A percentile compares a stretch with the other conserved stretches of the same genome.
Evolutionary conservation across 495 filamentous ascomycete genomes (phyloP).

Genomic region (Barbatosphaeria neglecta): DNA sequence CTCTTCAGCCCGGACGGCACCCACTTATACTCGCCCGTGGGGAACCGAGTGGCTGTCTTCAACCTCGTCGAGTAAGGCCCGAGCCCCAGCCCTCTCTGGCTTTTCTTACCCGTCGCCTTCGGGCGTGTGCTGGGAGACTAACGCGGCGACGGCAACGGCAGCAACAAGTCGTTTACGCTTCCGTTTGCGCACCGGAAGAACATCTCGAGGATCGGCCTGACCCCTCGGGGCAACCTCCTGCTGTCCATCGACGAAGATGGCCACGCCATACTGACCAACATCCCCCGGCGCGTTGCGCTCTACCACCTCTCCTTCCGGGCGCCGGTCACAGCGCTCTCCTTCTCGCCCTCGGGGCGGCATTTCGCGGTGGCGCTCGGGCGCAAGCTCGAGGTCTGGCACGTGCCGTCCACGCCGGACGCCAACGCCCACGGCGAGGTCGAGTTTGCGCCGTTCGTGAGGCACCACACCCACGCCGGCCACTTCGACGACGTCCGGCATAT

Average conservation of each 20-base stretch:
- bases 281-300: conserved; percentile 70
- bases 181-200: conserved; percentile 91
- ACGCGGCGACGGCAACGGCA: conserved; percentile 27
- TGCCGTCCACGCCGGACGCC: conserved; percentile 72
- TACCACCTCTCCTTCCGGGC: conserved; percentile 90
- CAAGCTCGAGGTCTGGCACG: conserved; percentile 88
- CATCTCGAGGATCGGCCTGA: conserved; percentile 75
- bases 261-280: conserved; percentile 79
- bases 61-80: conserved; percentile 91
- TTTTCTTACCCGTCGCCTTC: conserved; percentile 8
- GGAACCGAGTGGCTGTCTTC: conserved; percentile 91
- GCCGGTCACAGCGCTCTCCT: conserved; percentile 71
- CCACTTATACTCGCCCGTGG: conserved; percentile 91
- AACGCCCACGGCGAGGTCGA: conserved; percentile 73
- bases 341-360: conserved; percentile 81
- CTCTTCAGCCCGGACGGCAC: conserved; percentile 95
- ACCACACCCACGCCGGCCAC: conserved; percentile 76
- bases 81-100: conserved; percentile 1
- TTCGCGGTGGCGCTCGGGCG: conserved; percentile 80
- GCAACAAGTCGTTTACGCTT: conserved; percentile 92
- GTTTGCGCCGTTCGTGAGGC: conserved; percentile 86
- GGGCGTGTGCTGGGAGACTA: not conserved
- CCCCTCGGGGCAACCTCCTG: conserved; percentile 78
- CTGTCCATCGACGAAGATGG: conserved; percentile 92
- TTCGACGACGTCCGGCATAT: conserved; percentile 76